Conservation (phyloP, 306 rosid genomes). For the Fragaria iinumae region DNA sequence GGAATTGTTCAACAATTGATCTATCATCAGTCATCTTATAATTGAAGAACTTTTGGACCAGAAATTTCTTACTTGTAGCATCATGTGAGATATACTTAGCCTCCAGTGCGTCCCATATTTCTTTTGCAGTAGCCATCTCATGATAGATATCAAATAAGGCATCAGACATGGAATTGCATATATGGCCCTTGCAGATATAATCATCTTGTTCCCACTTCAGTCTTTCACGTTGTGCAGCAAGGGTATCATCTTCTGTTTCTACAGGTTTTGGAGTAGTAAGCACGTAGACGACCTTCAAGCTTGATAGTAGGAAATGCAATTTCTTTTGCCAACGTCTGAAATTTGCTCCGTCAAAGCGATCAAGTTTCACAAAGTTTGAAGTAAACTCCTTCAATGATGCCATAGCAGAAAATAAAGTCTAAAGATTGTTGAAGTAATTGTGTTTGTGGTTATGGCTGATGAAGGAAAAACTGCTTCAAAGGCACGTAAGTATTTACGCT, state of each 20-base stretch:
- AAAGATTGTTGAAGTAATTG: background rate
- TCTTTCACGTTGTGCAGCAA: background rate
- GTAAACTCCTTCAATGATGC: background rate
- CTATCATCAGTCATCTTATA: background rate
- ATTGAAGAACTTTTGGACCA: background rate
- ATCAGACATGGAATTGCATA: conserved; percentile 4
- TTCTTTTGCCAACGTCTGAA: conserved; percentile 1
- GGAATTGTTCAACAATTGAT: background rate
- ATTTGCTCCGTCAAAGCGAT: background rate
- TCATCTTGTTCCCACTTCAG: conserved; percentile 3
- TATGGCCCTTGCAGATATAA: conserved; percentile 2
- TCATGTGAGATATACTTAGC: background rate
- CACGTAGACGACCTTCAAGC: background rate
- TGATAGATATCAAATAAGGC: background rate
- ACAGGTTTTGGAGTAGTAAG: background rate
- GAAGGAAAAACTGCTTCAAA: too few species aligned
- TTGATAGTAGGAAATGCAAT: background rate
- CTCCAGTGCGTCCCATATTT: background rate
- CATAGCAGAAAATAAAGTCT: background rate
- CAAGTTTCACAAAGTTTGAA: background rate
- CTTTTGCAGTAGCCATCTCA: background rate
- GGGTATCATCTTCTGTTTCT: background rate
- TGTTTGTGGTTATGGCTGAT: too few species aligned
- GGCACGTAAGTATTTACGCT: too few species aligned
- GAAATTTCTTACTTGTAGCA: background rate